Base-by-base conservation (phyloP, 2,329 filamentous ascomycete genomes). In the Pseudogymnoascus sp. region DNA sequence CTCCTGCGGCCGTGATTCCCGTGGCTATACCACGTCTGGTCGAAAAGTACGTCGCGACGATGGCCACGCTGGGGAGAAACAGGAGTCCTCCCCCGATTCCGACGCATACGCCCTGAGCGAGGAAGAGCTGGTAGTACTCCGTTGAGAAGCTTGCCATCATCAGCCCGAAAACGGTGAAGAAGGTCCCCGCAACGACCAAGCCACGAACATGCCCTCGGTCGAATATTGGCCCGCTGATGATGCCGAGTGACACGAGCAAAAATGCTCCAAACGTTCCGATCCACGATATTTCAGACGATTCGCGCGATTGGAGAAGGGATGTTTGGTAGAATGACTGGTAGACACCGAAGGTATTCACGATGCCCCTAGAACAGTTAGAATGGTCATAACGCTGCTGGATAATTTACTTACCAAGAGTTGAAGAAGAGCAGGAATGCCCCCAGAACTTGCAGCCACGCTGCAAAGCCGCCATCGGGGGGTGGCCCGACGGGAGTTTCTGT, bases 171-270 rank as follows among this genome's bases (percentile, higher is more conserved):
- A 86, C 77, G 59, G 84, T 79, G 34, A 83, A 67, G 58, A 84
- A 70, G 0, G 75, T 77, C 13, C 82, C 82, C 9, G 68, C 67
- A 1, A 82, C 33, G 1, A 85, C 67, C 0, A 88, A 71, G 52
- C 73, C 77, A 23, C 79, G 76, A 0, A 85, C 82, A 0, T 86
- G 85, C 61, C 82, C 80, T 60, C 75, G 80, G 66, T 89, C 86
- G 65, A 79, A 87, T 0, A 85, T 56, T 45, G 79, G 81, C 0
- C 86, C 86, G 18, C 84, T 77, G 7, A 88, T 65, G 0, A 83
- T 82, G 0, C 84, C 83, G 63, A 78, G 66, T 13, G 71, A 66
- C 45, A 73, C 69, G 74, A 86, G 76, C 66, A 82, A 75, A 65
- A 79, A 81, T n/a, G 78, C 71, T 62, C 83, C 77, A 5, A 84